Evolutionary conservation across 2,329 filamentous ascomycete genomes (phyloP), one percentile per base, ranked within the genome.

Genomic region (Nemania diffusa): DNA sequence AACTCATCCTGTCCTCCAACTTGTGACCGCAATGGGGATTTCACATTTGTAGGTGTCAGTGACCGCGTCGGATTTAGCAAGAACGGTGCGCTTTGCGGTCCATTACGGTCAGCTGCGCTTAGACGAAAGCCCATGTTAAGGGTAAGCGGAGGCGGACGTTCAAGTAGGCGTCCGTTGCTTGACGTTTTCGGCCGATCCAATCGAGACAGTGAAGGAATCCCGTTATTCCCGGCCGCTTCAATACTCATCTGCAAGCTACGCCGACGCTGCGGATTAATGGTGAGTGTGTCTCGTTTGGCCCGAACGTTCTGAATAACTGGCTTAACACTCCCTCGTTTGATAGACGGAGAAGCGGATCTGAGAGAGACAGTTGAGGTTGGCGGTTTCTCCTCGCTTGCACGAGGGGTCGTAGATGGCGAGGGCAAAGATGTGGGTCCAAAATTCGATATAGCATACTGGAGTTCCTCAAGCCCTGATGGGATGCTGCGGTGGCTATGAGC

Each of bases 261-360:
- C 40, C 83, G 79, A 22, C 81, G 79, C 1, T 83, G 79, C 0
- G 81, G 79, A 68, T 80, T 80, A 22, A 84, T 81, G 0, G 83
- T 83, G 15, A 85, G 71, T 1, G 84, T 86, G 50, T 88, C 84
- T 34, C 85, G 83, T 73, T 83, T 84, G 3, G 85, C 84, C n/a
- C 74, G 71, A 0, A 85, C 82, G 50, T 82, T 82, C 37, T 81
- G 82, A 44, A 87, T 83, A 4, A 85, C 76, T 1, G 84, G 84
- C 29, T 77, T 70, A 15, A 40, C 1, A 34, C 22, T 61, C 1
- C 57, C 61, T 22, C 27, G 57, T 67, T 67, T 62, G 0, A 32
- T 29, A 24, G 50, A 20, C 17, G 57, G 40, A 4, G 64, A 66
- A 37, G 46, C n/a, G 11, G 67, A 34, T 29, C 50, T 57, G 8